These are phyloP conservation scores for Parascedosporium putredinis DNA, from an alignment of 2,329 filamentous ascomycete genomes.

Conservation along the genomic window DNA sequence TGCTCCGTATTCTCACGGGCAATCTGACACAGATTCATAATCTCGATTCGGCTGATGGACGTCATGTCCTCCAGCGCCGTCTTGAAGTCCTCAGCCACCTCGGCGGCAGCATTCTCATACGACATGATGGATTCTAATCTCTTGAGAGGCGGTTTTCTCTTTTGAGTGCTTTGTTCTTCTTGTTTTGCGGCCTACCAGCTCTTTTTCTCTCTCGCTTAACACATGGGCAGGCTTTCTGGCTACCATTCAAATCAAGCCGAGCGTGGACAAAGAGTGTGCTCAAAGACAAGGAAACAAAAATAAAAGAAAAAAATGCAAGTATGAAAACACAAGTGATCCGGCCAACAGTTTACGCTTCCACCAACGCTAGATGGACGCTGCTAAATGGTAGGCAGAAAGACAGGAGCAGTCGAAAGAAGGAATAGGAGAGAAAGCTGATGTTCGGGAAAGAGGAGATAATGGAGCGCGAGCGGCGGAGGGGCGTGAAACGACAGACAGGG, in stretches of 20 bases:
- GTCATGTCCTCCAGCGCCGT: slow-evolving; percentile 86
- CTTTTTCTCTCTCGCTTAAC: background rate
- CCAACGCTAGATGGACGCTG: background rate
- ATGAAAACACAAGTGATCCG: background rate
- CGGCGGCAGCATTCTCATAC: slow-evolving; percentile 22
- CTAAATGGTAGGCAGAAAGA: background rate
- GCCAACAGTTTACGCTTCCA: background rate
- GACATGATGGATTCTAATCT: slow-evolving; percentile 5
- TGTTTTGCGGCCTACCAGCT: background rate
- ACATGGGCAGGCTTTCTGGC: background rate
- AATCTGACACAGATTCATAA: slow-evolving; percentile 94
- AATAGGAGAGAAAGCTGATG: no score
- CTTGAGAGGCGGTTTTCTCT: background rate
- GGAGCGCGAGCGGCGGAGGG: no score
- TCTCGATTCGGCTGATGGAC: slow-evolving; percentile 86
- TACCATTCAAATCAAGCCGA: background rate
- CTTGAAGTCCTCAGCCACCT: slow-evolving; percentile 91
- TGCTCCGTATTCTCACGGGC: slow-evolving; percentile 96
- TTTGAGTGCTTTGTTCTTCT: background rate
- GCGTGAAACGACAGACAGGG: no score
- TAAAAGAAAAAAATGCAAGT: background rate
- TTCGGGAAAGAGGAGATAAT: no score
- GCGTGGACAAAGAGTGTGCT: background rate
- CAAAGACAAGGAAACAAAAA: no score
- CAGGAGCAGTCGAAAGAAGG: no score